Base-by-base conservation (phyloP, 2,329 filamentous ascomycete species). In the Bimuria novae-zelandiae region DNA sequence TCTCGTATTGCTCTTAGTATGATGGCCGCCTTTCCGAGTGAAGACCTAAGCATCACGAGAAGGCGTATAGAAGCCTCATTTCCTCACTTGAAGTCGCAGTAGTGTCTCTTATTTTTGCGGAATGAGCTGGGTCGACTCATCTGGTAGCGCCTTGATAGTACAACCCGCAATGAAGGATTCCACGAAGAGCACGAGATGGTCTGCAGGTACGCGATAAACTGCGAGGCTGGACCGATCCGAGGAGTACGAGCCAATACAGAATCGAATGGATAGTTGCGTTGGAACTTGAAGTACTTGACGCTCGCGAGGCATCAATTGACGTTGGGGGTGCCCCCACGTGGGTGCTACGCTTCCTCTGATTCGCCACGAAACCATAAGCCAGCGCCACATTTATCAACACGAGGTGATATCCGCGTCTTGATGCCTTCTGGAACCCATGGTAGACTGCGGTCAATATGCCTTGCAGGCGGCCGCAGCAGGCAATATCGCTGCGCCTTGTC, bases 301-400 rank as follows among this genome's bases (percentile, higher is more conserved):
- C 7, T 33, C 4, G 33, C 27, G 17, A 12, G 29, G 17, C 19
- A 32, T 32, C 23, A 29, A 22, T 46, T 6, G 32, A 40, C 12
- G 32, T 46, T 42, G 40, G 49, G 42, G 48, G 37, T 46, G 51
- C 56, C 54, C 57, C 63, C 64, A 68, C 65, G 65, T 68, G 63
- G 49, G n/a, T 55, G 46, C 37, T 50, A 30, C 39, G 30, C 32
- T 40, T 54, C 48, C 11, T 52, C 49, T 39, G 47, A 50, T 60
- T 52, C 10, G 48, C 51, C 43, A 30, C 46, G 30, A 16, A 19
- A 25, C 39, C 43, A 25, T 35, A n/a, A 27, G 30, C n/a, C 43
- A 54, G 45, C 53, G 57, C 57, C 57, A 60, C 52, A 50, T 42
- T 32, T 37, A 55, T 55, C 40, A 49, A 61, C 33, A 60, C 51